These are phyloP conservation scores for Annona cherimola DNA, from an alignment of 164 flowering plant species.

Conservation along the genomic window DNA sequence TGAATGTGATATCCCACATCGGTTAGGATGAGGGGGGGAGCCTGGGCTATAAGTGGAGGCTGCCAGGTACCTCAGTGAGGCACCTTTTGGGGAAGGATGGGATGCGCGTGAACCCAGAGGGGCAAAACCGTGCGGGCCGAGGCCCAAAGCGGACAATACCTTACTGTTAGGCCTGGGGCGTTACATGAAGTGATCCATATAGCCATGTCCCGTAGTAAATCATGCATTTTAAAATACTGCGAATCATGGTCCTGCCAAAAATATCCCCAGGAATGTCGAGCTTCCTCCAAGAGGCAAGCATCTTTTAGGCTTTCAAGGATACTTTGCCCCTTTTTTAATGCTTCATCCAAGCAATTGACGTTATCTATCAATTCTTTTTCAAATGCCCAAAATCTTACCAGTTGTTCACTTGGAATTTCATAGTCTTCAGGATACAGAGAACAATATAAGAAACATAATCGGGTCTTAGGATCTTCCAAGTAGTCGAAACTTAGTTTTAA, in stretches of 20 bases:
- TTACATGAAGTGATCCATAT: slow-evolving; percentile 3
- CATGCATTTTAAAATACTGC: background rate
- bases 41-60: no score
- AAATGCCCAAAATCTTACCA: background rate
- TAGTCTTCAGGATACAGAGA: background rate
- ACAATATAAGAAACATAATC: background rate
- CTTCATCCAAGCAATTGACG: background rate
- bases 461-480: background rate
- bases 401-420: background rate
- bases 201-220: slow-evolving; percentile 1
- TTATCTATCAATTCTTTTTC: slow-evolving; percentile 6
- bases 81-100: no score
- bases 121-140: no score
- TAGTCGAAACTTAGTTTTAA: background rate
- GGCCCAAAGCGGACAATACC: no score
- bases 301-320: background rate
- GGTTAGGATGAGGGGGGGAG: no score
- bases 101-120: no score
- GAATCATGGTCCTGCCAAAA: no score
- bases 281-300: background rate
- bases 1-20: no score
- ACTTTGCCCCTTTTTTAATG: background rate
- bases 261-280: no score
- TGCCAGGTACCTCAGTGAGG: no score
- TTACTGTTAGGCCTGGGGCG: no score